Percentiles rank a stretch among this genome's conserved stretches.
These are phyloP conservation scores for Ustulina deusta DNA, from an alignment of 2,329 filamentous ascomycete species.

Conservation along the genomic window DNA sequence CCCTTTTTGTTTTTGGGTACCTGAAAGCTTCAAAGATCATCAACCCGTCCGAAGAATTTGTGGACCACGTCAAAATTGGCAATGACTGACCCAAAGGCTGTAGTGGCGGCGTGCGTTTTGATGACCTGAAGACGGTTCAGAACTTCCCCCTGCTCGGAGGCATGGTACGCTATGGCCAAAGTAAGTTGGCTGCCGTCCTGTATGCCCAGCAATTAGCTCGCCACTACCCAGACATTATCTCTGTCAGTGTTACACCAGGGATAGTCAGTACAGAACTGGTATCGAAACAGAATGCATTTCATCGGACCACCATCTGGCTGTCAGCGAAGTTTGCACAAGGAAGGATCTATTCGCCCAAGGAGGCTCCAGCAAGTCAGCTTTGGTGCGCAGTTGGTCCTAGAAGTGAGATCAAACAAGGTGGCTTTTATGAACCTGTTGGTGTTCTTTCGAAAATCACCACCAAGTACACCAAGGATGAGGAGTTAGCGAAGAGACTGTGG, in stretches of 20 bases:
- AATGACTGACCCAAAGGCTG: not conserved
- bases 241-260: conserved; percentile 31
- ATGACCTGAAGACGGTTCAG: conserved; percentile 25
- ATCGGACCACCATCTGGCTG: conserved; percentile 12
- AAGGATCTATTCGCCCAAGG: conserved; percentile 2
- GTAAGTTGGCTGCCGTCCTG: conserved; percentile 41
- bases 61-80: not conserved
- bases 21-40: not conserved
- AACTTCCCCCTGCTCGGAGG: conserved; percentile 15
- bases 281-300: conserved; percentile 3
- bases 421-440: conserved; percentile 34
- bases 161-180: conserved; percentile 36
- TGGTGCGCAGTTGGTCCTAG: conserved; percentile 15
- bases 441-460: conserved; percentile 7
- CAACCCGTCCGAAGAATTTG: not conserved
- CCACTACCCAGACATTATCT: conserved; percentile 29
- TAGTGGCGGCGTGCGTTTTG: conserved; percentile 30
- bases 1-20: not conserved
- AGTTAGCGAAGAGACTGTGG: conserved; percentile 32
- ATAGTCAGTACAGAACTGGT: conserved; percentile 27
- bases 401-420: conserved; percentile 24
- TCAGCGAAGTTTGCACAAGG: conserved; percentile 7
- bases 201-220: conserved; percentile 36
- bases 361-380: conserved; percentile 10
- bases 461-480: conserved; percentile 20